Evolutionary conservation across 2,329 filamentous ascomycete species (phyloP), one percentile per base, ranked within the genome.

Genomic region (Penicillium sp.): DNA sequence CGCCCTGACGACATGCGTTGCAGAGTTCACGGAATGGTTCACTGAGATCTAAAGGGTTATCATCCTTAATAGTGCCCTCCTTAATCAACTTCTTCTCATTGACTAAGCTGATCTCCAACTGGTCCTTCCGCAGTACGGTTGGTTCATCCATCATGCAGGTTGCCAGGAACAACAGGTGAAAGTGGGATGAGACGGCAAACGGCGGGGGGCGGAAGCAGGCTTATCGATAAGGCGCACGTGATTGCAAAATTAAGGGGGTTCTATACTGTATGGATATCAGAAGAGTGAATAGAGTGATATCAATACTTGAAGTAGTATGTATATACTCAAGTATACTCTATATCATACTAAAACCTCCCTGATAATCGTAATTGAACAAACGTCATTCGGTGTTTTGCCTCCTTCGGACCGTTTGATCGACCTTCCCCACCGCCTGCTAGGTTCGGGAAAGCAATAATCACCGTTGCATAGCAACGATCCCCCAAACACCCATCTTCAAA

Each of bases 41-140:
- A 67, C 87, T 93, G 47, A 85, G 78, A 68, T 97, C 93, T 31
- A 97, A 82, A 16, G 93, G 93, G 69, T 95, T 96, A 67, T 97
- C 92, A 64, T 97, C 92, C 64, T 90, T 89, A 51, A 96, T 82
- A 40, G 87, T 80, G 19, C 91, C 91, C 56, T 86, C 87, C 64
- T 86, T 82, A 65, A 96, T 91, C 65, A 93, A 82, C 69, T 87
- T 83, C 66, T 89, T 85, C 75, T 96, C 91, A 65, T 90, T 87
- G 69, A 88, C 88, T 46, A 96, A 83, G 66, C 90, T 90, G 55
- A 86, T 84, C 77, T 95, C 90, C 41, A 95, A 82, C 76, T 94
- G 85, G 69, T 89, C 81, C 78, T 96, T 96, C 61, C 84, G 84
- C 57, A 91, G 78, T 37, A 90, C 82, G 80, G 87, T 88, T 61